phyloP scores from a whole-genome alignment of 2,329 filamentous ascomycete species.

The Celoporthe dispersa region DNA sequence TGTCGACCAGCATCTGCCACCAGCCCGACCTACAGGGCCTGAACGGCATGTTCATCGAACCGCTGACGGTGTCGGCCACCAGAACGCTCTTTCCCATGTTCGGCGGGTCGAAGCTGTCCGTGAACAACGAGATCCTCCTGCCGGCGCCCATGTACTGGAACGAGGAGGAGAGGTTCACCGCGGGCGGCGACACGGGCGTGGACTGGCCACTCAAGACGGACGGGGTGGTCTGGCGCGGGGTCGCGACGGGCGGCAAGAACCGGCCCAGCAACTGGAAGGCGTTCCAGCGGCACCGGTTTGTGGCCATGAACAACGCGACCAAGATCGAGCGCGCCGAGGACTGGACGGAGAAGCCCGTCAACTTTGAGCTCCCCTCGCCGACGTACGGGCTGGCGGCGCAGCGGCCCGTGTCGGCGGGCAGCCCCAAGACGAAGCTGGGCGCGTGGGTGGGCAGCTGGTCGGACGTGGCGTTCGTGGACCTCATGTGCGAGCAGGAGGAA shows the following conservation, averaged over 20 bases:
- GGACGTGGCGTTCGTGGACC: slow-evolving; percentile 57
- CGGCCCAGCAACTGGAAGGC: slow-evolving; percentile 67
- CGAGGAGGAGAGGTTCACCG: slow-evolving; percentile 65
- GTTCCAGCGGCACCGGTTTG: slow-evolving; percentile 77
- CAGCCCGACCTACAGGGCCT: slow-evolving; percentile 66
- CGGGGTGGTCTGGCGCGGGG: slow-evolving; percentile 66
- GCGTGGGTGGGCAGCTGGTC: slow-evolving; percentile 55
- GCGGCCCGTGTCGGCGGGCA: slow-evolving; percentile 37
- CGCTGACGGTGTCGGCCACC: slow-evolving; percentile 60
- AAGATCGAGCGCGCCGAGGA: slow-evolving; percentile 55
- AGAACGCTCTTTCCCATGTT: slow-evolving; percentile 67
- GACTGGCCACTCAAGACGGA: slow-evolving; percentile 63
- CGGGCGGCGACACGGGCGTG: slow-evolving; percentile 56
- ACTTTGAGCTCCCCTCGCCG: slow-evolving; percentile 57
- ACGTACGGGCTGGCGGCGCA: slow-evolving; percentile 54
- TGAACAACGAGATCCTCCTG: slow-evolving; percentile 73
- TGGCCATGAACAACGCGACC: slow-evolving; percentile 73
- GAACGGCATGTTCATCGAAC: slow-evolving; percentile 68
- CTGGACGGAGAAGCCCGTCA: slow-evolving; percentile 47
- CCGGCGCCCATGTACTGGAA: slow-evolving; percentile 73
- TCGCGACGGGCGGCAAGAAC: slow-evolving; percentile 68
- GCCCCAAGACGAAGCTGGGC: slow-evolving; percentile 42
- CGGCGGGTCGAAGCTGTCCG: slow-evolving; percentile 68
- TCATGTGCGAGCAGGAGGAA: slow-evolving; percentile 52
- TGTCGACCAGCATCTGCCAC: slow-evolving; percentile 66